Evolutionary conservation across 1,284 basidiomycete genomes (phyloP).

Genomic region (Coniophora puteana): DNA sequence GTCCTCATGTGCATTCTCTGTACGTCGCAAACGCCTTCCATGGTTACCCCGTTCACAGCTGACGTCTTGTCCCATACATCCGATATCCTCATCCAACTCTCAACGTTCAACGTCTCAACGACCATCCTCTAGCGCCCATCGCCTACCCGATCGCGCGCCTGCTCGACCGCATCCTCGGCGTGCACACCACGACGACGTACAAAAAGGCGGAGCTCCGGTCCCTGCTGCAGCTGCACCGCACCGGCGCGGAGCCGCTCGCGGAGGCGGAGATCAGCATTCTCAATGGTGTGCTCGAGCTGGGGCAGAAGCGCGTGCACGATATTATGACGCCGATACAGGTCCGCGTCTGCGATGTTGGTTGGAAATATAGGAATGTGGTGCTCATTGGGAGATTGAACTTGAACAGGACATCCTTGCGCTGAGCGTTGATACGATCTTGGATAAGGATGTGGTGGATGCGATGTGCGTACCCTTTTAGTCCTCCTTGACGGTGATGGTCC

Average conservation of each 20-base stretch:
- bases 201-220: slow-evolving; percentile 88
- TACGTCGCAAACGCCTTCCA: too few relatives aligned
- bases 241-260: slow-evolving; percentile 76
- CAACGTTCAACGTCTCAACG: too few relatives aligned
- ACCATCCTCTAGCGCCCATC: slow-evolving; percentile 52
- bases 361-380: too few relatives aligned
- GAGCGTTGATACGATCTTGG: slow-evolving; percentile 72
- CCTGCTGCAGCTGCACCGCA: slow-evolving; percentile 85
- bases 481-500: too few relatives aligned
- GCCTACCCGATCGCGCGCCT: slow-evolving; percentile 85
- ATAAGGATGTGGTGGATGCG: slow-evolving; percentile 71
- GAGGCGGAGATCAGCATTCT: slow-evolving; percentile 85
- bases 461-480: slow-evolving; percentile 39
- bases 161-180: slow-evolving; percentile 74
- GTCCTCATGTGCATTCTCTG: neutral
- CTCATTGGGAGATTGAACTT: neutral
- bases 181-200: slow-evolving; percentile 67
- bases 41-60: too few relatives aligned
- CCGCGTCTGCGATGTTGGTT: slow-evolving; percentile 13
- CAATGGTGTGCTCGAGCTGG: slow-evolving; percentile 80
- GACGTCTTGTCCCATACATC: too few relatives aligned
- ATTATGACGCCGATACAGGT: slow-evolving; percentile 84
- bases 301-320: slow-evolving; percentile 70
- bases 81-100: too few relatives aligned
- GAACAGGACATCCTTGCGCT: slow-evolving; percentile 71